A percentile compares a stretch with the other conserved stretches of the same genome.
phyloP scores from a whole-genome alignment of 2,329 filamentous ascomycete genomes.

The Diplodia mutila region DNA sequence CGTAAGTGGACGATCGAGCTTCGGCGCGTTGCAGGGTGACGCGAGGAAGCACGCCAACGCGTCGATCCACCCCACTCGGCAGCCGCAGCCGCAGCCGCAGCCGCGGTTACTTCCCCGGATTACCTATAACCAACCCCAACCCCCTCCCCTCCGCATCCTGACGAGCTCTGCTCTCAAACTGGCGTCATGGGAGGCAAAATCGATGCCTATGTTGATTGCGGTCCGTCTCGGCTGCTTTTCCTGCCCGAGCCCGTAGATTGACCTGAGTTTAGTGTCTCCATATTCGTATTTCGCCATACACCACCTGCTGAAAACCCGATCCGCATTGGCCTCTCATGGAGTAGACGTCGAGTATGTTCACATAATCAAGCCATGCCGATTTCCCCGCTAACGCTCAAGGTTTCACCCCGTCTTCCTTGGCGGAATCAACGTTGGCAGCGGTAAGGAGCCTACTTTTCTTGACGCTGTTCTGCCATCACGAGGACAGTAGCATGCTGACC shows the following conservation, averaged over 20 bases:
- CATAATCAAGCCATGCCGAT: no score
- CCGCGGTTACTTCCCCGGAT: background rate
- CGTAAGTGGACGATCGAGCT: background rate
- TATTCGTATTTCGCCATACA: constrained; percentile 59
- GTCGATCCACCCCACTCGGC: background rate
- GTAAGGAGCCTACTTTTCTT: constrained; percentile 32
- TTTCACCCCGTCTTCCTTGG: constrained; percentile 72
- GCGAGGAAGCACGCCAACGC: background rate
- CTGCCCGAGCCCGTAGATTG: background rate
- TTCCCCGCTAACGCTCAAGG: constrained; percentile 43
- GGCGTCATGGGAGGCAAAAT: constrained; percentile 63
- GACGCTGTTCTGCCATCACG: background rate
- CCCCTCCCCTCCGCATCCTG: background rate
- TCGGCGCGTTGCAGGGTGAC: background rate
- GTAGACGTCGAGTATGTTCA: constrained; percentile 67
- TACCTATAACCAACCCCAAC: background rate
- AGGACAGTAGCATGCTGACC: no score
- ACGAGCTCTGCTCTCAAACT: background rate
- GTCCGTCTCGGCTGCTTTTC: constrained; percentile 47
- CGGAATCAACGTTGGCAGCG: constrained; percentile 49
- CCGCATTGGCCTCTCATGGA: constrained; percentile 59
- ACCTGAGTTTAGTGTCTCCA: constrained; percentile 61
- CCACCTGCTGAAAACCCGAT: constrained; percentile 61
- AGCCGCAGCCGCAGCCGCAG: no score
- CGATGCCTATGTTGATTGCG: constrained; percentile 69